These are phyloP conservation scores for Candida stauntonica DNA, from an alignment of 805 yeast species.

Conservation along the genomic window DNA sequence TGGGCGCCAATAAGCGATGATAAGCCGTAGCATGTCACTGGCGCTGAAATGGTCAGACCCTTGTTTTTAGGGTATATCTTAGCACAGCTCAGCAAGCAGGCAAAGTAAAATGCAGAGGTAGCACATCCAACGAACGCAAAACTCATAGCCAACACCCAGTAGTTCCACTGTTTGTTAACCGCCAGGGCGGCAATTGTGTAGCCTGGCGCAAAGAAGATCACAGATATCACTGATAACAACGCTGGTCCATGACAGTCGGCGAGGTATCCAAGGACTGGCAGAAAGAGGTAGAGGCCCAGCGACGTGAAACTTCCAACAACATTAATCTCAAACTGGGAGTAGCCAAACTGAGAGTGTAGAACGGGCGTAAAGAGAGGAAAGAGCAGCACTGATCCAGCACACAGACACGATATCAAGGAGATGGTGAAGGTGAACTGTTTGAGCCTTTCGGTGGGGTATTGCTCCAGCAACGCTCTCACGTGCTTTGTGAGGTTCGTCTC, in stretches of 20 bases:
- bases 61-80: slow-evolving; percentile 73
- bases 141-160: slow-evolving; percentile 39
- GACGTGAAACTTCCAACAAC: slow-evolving; percentile 69
- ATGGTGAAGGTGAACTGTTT: slow-evolving; percentile 49
- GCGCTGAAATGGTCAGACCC: slow-evolving; percentile 80
- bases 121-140: slow-evolving; percentile 65
- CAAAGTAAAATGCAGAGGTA: slow-evolving; percentile 68
- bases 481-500: slow-evolving; percentile 41
- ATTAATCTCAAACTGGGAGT: slow-evolving; percentile 66
- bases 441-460: slow-evolving; percentile 37
- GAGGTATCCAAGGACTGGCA: slow-evolving; percentile 76
- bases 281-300: slow-evolving; percentile 77
- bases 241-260: slow-evolving; percentile 88
- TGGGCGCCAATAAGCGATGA: slow-evolving; percentile 76
- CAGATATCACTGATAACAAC: slow-evolving; percentile 55
- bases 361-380: slow-evolving; percentile 77
- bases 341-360: slow-evolving; percentile 53
- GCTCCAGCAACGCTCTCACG: slow-evolving; percentile 38
- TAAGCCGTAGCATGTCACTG: slow-evolving; percentile 83
- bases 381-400: slow-evolving; percentile 78
- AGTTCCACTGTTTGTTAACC: slow-evolving; percentile 26
- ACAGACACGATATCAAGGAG: slow-evolving; percentile 60
- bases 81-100: slow-evolving; percentile 76
- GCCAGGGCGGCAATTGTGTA: slow-evolving; percentile 48
- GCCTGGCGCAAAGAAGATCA: slow-evolving; percentile 62